Evolutionary conservation across 2,329 filamentous ascomycete species (phyloP).

Genomic region (Colletotrichum gloeosporioides): DNA sequence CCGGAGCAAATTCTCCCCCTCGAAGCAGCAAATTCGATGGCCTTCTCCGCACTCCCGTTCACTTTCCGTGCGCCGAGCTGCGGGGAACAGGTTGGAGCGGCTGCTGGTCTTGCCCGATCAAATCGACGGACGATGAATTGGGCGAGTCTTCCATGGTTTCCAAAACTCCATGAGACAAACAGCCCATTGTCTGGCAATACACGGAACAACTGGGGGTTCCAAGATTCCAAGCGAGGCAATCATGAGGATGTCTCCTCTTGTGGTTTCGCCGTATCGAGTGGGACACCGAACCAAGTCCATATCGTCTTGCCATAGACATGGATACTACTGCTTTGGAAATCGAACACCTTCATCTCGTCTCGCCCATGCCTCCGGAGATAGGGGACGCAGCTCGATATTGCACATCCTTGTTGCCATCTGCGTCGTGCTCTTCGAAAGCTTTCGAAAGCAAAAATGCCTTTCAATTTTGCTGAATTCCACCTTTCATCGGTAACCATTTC

Average conservation of each 20-base stretch:
- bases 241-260: not conserved
- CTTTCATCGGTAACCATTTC: not conserved
- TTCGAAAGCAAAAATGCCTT: not conserved
- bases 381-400: not conserved
- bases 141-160: not conserved
- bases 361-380: not conserved
- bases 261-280: not conserved
- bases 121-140: not conserved
- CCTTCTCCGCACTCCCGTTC: conserved; percentile 8
- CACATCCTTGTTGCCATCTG: not conserved
- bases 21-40: not conserved
- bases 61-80: not conserved
- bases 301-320: not conserved
- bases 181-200: conserved; percentile 2
- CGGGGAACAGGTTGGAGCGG: not conserved
- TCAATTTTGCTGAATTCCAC: not conserved
- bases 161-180: not conserved
- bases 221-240: not conserved
- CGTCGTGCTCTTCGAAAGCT: not conserved
- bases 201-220: not conserved
- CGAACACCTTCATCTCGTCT: not conserved
- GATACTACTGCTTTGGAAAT: not conserved
- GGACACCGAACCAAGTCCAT: not conserved
- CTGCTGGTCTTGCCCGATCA: not conserved
- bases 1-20: conserved; percentile 16